These are phyloP conservation scores for Escovopsis sp. DNA, from an alignment of 2,329 filamentous ascomycete genomes.

Conservation along the genomic window DNA sequence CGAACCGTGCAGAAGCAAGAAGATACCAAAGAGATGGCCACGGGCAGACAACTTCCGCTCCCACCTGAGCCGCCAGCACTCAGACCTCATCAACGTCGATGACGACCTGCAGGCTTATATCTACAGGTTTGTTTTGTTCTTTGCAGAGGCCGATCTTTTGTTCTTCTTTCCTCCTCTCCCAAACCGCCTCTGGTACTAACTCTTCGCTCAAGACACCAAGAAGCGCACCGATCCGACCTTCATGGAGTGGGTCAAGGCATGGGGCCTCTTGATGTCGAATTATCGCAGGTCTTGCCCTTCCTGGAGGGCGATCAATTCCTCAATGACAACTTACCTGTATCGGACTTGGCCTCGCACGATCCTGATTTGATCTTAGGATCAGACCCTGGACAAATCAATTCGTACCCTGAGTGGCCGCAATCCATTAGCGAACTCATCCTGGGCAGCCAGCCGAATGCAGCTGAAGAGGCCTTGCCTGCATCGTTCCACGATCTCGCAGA, in stretches of 20 bases:
- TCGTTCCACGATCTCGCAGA: no score
- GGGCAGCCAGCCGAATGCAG: background rate
- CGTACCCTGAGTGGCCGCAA: background rate
- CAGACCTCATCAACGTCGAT: conserved; percentile 18
- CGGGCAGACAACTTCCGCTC: conserved; percentile 76
- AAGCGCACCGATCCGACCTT: conserved; percentile 1
- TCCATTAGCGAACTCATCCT: background rate
- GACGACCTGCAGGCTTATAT: conserved; percentile 24
- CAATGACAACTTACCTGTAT: background rate
- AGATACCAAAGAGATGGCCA: conserved; percentile 52
- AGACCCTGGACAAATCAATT: background rate
- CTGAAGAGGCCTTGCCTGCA: no score
- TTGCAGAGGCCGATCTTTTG: background rate
- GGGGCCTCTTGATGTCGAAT: conserved; percentile 12
- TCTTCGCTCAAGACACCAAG: background rate
- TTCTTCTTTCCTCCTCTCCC: no score
- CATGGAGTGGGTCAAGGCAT: conserved; percentile 10
- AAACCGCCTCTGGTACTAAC: background rate
- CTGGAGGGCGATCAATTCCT: background rate
- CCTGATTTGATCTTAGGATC: no score
- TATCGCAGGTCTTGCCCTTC: background rate
- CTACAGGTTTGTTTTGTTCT: conserved; percentile 7
- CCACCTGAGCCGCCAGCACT: conserved; percentile 59
- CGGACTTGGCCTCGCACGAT: no score
- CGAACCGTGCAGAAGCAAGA: conserved; percentile 11